Conservation (phyloP, 306 rosid species). For the Prunus fruticosa region DNA sequence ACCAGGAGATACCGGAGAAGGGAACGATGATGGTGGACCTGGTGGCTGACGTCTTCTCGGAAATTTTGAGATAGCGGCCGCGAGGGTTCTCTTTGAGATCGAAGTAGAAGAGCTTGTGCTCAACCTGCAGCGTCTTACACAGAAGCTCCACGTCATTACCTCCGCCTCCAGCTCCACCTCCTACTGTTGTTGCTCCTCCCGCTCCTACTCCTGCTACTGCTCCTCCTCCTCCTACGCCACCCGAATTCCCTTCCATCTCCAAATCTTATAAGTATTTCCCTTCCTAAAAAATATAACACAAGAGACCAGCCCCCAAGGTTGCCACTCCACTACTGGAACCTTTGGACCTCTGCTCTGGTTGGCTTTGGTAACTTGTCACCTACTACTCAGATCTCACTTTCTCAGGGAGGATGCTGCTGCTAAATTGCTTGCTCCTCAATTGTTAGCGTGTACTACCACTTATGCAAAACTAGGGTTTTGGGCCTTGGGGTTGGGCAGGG, state of each 20-base stretch:
- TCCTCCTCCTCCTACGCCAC: conserved; percentile 34
- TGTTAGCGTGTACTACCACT: neutral
- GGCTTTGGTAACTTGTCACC: neutral
- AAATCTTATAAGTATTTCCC: no score
- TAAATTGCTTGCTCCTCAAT: neutral
- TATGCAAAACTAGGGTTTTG: conserved; percentile 14
- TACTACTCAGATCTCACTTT: neutral
- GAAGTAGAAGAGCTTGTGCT: conserved; percentile 97
- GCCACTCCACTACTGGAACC: neutral
- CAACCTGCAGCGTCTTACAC: conserved; percentile 96
- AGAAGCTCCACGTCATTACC: conserved; percentile 87
- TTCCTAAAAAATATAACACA: neutral
- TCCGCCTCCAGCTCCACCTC: conserved; percentile 33
- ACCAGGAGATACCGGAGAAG: conserved; percentile 94
- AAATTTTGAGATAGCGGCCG: conserved; percentile 91
- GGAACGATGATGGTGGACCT: conserved; percentile 99
- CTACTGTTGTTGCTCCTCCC: conserved; percentile 16
- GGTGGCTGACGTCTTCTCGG: conserved; percentile 97
- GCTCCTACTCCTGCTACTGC: conserved; percentile 3
- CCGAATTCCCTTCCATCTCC: conserved; percentile 72
- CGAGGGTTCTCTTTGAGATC: conserved; percentile 99
- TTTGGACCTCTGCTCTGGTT: neutral
- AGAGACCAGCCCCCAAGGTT: neutral
- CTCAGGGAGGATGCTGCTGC: neutral
- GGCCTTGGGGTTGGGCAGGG: neutral